Evolutionary conservation across 1,284 basidiomycete species (phyloP), one percentile per base, ranked within the genome.

Genomic region (Leccinum huronense): DNA sequence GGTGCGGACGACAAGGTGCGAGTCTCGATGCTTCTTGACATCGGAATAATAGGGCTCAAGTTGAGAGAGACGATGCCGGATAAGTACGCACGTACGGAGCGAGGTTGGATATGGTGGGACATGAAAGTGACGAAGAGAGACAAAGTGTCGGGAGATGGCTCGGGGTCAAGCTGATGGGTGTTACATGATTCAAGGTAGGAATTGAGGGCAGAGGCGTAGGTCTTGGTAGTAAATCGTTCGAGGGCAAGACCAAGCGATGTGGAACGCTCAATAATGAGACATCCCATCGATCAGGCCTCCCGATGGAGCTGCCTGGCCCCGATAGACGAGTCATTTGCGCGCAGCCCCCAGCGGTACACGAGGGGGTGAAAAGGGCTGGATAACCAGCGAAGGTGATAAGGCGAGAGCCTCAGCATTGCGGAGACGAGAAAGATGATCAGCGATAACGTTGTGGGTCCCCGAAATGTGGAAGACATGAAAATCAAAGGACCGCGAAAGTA

Each of bases 131-230:
- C 7, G 1, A 19, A 63, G 2, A 65, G n/a, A 0, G 63, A 69
- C 0, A 78, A 58, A 0, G 74, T 77, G 33, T 77, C 70, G 0
- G 63, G 19, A 0, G 77, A 75, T 0, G 79, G 80, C 0, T 75
- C 64, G 1, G 74, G 14, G 0, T 75, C 67, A 3, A 80, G 68
- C 7, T 71, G 19, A 59, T 81, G 79, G 0, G 69, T 2, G 1
- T 68, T 9, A 48, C 72, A 75, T 58, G 78, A 79, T 2, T 63
- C 60, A 33, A 75, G 23, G 53, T 75, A 78, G 0, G 75, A 77
- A 9, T 76, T 71, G 1, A 74, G 60, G 0, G 71, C 67, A 0
- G 75, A 76, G 1, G 65, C 62, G 42, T 78, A 78, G 0, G 67
- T 36, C 0, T 16, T 2, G 1, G 33, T 3, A 0, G 74, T 68